A percentile compares a stretch with the other conserved stretches of the same genome.
These are phyloP conservation scores for Cyathus striatus DNA, from an alignment of 768 basidiomycete genomes.

Conservation along the genomic window DNA sequence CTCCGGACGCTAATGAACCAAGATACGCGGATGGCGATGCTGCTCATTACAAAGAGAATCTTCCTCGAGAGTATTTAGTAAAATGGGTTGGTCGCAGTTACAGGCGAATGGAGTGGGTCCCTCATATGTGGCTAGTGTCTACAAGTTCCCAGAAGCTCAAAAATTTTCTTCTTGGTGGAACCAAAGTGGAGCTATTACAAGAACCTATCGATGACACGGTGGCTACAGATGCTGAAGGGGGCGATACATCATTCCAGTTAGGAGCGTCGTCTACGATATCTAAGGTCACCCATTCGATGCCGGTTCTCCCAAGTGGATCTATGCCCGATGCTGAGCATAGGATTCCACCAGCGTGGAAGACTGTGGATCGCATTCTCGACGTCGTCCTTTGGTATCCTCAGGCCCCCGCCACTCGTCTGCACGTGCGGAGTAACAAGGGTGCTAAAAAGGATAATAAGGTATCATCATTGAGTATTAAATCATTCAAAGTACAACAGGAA, in stretches of 20 bases:
- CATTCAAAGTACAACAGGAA: slow-evolving; percentile 22
- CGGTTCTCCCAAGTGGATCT: slow-evolving; percentile 28
- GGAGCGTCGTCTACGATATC: slow-evolving; percentile 33
- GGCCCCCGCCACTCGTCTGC: slow-evolving; percentile 3
- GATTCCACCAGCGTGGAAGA: slow-evolving; percentile 81
- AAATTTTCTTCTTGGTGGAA: slow-evolving; percentile 68
- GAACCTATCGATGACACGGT: slow-evolving; percentile 30
- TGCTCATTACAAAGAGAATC: slow-evolving; percentile 47
- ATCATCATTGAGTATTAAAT: slow-evolving; percentile 13
- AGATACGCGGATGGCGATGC: slow-evolving; percentile 27
- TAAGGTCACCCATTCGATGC: slow-evolving; percentile 17
- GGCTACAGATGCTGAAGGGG: slow-evolving; percentile 19
- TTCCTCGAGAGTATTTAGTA: slow-evolving; percentile 90
- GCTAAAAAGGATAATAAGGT: slow-evolving; percentile 18
- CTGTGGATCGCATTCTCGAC: slow-evolving; percentile 88
- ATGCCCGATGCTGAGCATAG: slow-evolving; percentile 65
- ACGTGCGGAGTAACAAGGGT: slow-evolving; percentile 1
- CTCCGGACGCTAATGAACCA: slow-evolving; percentile 56
- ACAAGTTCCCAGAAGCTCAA: slow-evolving; percentile 64
- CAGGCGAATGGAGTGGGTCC: slow-evolving; percentile 80
- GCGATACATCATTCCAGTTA: slow-evolving; percentile 32
- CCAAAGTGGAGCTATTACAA: slow-evolving; percentile 61
- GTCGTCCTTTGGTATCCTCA: slow-evolving; percentile 58
- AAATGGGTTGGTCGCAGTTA: slow-evolving; percentile 86
- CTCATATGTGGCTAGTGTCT: slow-evolving; percentile 84